Evolutionary conservation across 805 yeast genomes (phyloP), one percentile per base, ranked within the genome.

Genomic region (Novakomyces olei): DNA sequence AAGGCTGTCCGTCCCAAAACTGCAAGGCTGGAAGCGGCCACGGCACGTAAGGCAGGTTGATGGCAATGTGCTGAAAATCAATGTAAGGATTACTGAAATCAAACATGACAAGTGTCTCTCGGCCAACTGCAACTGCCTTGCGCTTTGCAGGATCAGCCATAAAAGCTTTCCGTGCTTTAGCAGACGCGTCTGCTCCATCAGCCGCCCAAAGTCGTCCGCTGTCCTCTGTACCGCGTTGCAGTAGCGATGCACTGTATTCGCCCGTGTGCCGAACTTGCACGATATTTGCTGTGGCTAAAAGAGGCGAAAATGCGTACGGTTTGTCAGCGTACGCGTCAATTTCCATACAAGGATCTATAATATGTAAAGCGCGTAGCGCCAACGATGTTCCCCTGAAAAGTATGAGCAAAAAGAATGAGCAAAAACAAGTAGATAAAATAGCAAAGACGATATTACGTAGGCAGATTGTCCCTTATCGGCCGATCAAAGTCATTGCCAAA

Each of bases 401-500:
- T n/a, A n/a, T n/a, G n/a, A n/a, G n/a, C n/a, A n/a, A n/a, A n/a
- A n/a, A n/a, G n/a, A n/a, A n/a, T n/a, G n/a, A n/a, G n/a, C n/a
- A n/a, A n/a, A n/a, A n/a, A n/a, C n/a, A n/a, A n/a, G n/a, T n/a
- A n/a, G n/a, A n/a, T n/a, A n/a, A n/a, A n/a, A n/a, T n/a, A n/a
- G n/a, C n/a, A n/a, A n/a, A n/a, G n/a, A n/a, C n/a, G n/a, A n/a
- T n/a, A n/a, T n/a, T n/a, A n/a, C n/a, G 46, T 56, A 56, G 81
- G 81, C 7, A 73, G 57, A 34, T 57, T 57, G 30, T 69, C 69
- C 20, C 60, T 52, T 20, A 73, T 61, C 0, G 77, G 71, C n/a
- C 54, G 45, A 6, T 61, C 65, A 45, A 70, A 69, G 43, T 73
- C 80, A 44, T 73, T 73, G 1, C 81, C 81, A 51, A 68, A 72